Base-by-base conservation (phyloP, 192 early-diverging fungal genomes). In the Coemansia sp. region DNA sequence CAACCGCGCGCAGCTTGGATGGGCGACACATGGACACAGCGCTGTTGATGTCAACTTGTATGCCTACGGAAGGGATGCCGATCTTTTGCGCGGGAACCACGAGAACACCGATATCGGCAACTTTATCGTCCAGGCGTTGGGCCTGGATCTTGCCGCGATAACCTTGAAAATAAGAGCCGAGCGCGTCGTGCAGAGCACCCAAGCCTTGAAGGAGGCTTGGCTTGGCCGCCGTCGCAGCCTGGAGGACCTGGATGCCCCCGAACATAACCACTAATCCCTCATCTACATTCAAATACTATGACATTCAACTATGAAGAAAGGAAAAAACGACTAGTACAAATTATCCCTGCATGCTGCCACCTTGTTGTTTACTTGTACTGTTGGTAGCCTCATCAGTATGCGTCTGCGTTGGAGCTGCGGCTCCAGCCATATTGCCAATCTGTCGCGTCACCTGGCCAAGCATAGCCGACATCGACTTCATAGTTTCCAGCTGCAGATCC, bases 1-100 rank as follows among this genome's bases (percentile, higher is more conserved):
- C 24, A 46, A 77, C 24, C 83, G 89, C 26, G 87, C 89, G 3
- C 83, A 85, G 65, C 58, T 92, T 24, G 90, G 90, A 56, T 93
- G 90, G 92, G 80, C 94, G 11, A 97, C 97, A 0, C 92, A 92
- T 76, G 95, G 95, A 7, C 97, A 99, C 69, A 92, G 92, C 53
- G 95, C 89, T 2, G 94, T 97, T 16, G 97, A 99, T 76, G 97
- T 99, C 12, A 98, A 95, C 69, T 73, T 96, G 36, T 96, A 95
- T 74, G 93, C 94, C 1, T 88, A 93, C 67, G 94, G 94, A 18
- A 68, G 69, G 26, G 74, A 84, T 23, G 64, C 86, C 15, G 72
- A 91, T 11, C 46, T 78, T 51, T 74, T 96, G 63, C 72, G 84
- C 16, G 93, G 93, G 33, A 93, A 89, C 85, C 89, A 92, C 73